These are phyloP conservation scores for Myrica gale DNA, from an alignment of 306 rosid species.

Conservation along the genomic window DNA sequence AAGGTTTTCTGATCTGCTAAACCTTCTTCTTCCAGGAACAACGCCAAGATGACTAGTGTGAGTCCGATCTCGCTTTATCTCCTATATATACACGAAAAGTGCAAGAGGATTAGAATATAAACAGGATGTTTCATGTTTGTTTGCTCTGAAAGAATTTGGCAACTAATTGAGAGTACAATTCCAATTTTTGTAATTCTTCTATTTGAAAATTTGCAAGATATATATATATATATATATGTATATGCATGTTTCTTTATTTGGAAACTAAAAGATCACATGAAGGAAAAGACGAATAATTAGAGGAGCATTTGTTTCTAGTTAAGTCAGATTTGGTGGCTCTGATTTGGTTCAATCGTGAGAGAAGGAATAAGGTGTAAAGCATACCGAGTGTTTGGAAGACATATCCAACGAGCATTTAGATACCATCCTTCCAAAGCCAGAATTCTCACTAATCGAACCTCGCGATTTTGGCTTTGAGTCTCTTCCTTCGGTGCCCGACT, in stretches of 20 bases:
- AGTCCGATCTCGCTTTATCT: neutral
- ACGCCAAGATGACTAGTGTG: neutral
- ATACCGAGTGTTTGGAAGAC: conserved; percentile 25
- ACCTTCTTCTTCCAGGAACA: neutral
- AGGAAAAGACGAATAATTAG: neutral
- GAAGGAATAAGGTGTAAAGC: neutral
- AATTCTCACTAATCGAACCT: neutral
- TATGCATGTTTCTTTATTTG: too few relatives aligned
- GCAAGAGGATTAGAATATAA: neutral
- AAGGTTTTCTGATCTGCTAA: neutral
- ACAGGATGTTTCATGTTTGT: neutral
- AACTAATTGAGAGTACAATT: neutral
- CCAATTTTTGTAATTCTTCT: neutral
- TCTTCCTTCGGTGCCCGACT: conserved; percentile 32
- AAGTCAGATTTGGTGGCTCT: neutral
- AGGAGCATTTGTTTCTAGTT: neutral
- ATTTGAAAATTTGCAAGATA: too few relatives aligned
- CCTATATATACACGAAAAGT: neutral
- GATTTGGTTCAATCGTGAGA: neutral
- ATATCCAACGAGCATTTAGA: conserved; percentile 1
- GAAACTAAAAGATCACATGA: too few relatives aligned
- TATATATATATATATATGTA: too few relatives aligned
- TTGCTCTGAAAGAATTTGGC: neutral
- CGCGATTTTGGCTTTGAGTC: conserved; percentile 30
- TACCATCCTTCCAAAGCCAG: conserved; percentile 2